phyloP scores from a whole-genome alignment of 1,284 basidiomycete genomes.

The Ustilago sp. region DNA sequence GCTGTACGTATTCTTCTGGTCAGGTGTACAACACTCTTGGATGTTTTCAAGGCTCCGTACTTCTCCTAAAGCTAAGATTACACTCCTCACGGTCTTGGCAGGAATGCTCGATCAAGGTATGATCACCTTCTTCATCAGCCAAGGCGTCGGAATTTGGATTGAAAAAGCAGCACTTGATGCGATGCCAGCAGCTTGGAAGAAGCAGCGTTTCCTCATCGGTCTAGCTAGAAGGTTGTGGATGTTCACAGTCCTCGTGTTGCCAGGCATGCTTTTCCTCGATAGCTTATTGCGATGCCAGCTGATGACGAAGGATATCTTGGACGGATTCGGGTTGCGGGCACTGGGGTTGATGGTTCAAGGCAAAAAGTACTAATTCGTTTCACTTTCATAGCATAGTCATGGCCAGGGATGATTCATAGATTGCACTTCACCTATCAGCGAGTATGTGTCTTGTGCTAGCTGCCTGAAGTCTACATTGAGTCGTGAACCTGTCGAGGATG shows the following conservation, averaged over 20 bases:
- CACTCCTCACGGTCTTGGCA: conserved; percentile 1
- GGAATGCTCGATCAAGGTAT: conserved; percentile 37
- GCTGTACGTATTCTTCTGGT: conserved; percentile 47
- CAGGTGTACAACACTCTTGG: conserved; percentile 42
- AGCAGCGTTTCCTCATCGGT: conserved; percentile 15
- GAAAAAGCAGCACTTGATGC: conserved; percentile 30
- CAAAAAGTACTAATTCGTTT: conserved; percentile 24
- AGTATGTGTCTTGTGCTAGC: neutral
- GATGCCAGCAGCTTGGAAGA: conserved; percentile 20
- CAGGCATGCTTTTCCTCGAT: conserved; percentile 32
- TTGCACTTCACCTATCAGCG: neutral
- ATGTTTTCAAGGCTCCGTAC: conserved; percentile 33
- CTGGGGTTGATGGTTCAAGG: conserved; percentile 33
- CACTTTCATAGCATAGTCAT: neutral
- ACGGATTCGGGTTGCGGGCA: conserved; percentile 24
- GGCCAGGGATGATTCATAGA: conserved; percentile 21
- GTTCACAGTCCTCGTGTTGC: conserved; percentile 21
- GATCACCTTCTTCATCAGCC: conserved; percentile 39
- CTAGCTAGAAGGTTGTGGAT: conserved; percentile 31
- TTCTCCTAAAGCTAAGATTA: neutral
- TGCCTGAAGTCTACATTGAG: neutral
- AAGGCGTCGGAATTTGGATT: conserved; percentile 29
- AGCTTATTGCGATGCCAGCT: conserved; percentile 25
- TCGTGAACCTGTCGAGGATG: neutral
- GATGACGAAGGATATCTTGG: conserved; percentile 35